These are phyloP conservation scores for Rhamnella rubrinervis DNA, from an alignment of 331 rosid genomes.

Conservation along the genomic window DNA sequence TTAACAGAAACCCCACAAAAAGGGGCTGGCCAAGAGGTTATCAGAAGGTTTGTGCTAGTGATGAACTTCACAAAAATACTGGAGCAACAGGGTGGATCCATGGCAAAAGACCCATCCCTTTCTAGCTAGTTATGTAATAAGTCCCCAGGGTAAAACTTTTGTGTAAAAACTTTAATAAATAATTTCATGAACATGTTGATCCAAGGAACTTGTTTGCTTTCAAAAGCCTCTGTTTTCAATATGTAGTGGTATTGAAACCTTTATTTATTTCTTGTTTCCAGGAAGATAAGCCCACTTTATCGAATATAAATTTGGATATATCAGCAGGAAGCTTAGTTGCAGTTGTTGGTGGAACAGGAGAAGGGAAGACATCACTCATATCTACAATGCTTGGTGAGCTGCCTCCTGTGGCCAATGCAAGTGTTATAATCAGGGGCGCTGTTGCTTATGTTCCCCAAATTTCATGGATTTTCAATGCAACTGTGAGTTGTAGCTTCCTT, in stretches of 20 bases:
- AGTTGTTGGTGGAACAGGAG: constrained; percentile 89
- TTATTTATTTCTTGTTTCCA: constrained; percentile 20
- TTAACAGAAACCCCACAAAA: too few species aligned
- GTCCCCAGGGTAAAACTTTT: neutral
- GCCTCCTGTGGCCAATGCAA: constrained; percentile 48
- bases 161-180: too few species aligned
- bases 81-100: neutral
- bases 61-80: neutral
- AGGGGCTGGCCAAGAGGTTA: too few species aligned
- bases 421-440: constrained; percentile 67
- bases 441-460: constrained; percentile 95
- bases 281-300: constrained; percentile 68
- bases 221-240: neutral
- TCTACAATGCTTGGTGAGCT: constrained; percentile 91
- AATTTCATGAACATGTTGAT: too few species aligned
- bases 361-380: constrained; percentile 88
- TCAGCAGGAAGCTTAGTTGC: constrained; percentile 84
- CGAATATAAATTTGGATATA: constrained; percentile 69
- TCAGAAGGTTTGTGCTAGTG: neutral
- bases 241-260: neutral
- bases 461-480: constrained; percentile 96
- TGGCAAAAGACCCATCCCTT: neutral
- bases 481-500: constrained; percentile 55
- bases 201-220: neutral
- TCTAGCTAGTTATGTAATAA: neutral